Evolutionary conservation across 495 filamentous ascomycete species (phyloP).

Genomic region (Aspergillus diversus): DNA sequence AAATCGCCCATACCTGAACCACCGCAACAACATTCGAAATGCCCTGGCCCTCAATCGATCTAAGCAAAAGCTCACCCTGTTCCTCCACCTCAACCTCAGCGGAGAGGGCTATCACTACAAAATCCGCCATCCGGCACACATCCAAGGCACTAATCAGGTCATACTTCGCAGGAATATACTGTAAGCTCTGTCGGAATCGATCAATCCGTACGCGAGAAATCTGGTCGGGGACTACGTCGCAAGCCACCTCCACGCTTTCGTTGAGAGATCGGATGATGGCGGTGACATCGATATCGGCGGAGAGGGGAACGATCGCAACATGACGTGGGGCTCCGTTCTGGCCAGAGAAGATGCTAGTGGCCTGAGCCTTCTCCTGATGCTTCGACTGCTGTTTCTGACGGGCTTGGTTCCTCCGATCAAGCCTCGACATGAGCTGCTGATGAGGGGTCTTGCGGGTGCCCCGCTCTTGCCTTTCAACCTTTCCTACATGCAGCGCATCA

Average conservation of each 20-base stretch:
- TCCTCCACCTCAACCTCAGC: conserved; percentile 80
- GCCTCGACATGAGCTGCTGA: conserved; percentile 95
- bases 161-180: conserved; percentile 74
- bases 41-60: conserved; percentile 89
- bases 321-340: conserved; percentile 85
- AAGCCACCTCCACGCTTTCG: conserved; percentile 74
- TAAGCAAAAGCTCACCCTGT: conserved; percentile 77
- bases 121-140: conserved; percentile 87
- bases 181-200: conserved; percentile 88
- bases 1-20: conserved; percentile 58
- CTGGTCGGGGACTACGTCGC: conserved; percentile 63
- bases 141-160: conserved; percentile 78
- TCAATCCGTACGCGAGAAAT: conserved; percentile 71
- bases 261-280: conserved; percentile 72
- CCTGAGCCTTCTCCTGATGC: conserved; percentile 74
- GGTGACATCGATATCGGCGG: conserved; percentile 65
- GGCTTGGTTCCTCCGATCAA: conserved; percentile 90
- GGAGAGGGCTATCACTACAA: conserved; percentile 81
- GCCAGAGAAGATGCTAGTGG: conserved; percentile 78
- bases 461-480: conserved; percentile 60
- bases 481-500: conserved; percentile 48
- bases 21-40: conserved; percentile 82
- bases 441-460: conserved; percentile 83
- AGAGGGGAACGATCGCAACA: conserved; percentile 88
- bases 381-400: conserved; percentile 83